Base-by-base conservation (phyloP, 2,329 filamentous ascomycete genomes). In the Ceratocystis smalleyi region DNA sequence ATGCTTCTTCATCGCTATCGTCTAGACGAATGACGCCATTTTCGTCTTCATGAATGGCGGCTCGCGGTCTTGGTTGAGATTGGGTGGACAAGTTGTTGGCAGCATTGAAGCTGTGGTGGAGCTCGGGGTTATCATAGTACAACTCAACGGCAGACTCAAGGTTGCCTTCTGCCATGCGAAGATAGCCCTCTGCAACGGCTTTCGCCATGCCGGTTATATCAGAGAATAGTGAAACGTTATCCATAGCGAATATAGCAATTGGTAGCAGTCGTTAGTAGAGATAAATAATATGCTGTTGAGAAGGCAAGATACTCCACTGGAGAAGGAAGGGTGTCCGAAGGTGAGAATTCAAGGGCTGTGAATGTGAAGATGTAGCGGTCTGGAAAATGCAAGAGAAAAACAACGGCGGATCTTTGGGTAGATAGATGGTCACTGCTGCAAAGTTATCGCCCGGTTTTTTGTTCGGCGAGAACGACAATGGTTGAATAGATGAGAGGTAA, bases 81-180 rank as follows among this genome's bases (percentile, higher is more conserved):
- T 32, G 75, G 15, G 17, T 59, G 24, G 75, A 69, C n/a, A 74
- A 68, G 64, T 69, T 69, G 19, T 75, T 68, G 22, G 73, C 69
- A 10, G 75, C 69, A 32, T 75, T 68, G 15, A 81, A 73, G 65
- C 74, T 75, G 54, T 75, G 75, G 69, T 80, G 83, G 67, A 86
- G 82, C 59, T 92, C 91, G 54, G 88, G 89, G 72, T 88, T 94
- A 71, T 95, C 90, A 74, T 90, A 97, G 76, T 85, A 99, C 12
- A 97, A 84, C 71, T 89, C 84, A 70, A 96, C 86, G 30, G 94
- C 94, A 71, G 92, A 87, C 74, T 90, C 85, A 62, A 92, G 78
- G 72, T 96, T 87, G 70, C 85, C 85, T 69, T 89, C 87, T n/a
- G 91, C 86, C 72, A 99, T 82, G 70, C 88, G 82, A 59, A 97